Evolutionary conservation across 2,329 filamentous ascomycete genomes (phyloP), one percentile per base, ranked within the genome.

Genomic region (Elsinoe fawcettii): DNA sequence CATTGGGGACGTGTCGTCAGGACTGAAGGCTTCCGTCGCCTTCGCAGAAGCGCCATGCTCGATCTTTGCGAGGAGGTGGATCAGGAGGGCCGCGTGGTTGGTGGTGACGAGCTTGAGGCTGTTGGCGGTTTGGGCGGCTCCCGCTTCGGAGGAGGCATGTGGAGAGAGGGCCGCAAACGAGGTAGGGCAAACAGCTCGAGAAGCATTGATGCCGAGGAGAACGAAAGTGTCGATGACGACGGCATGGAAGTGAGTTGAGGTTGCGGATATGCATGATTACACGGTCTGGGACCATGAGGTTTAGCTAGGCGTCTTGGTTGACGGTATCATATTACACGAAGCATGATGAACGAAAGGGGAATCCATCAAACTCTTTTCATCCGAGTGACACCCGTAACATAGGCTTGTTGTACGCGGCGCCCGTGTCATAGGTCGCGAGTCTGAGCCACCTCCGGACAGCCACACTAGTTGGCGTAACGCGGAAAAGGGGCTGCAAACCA

Each of bases 1-100:
- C 89, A 97, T 70, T 99, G 93, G 90, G 93, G 93, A 55, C 85
- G 93, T 47, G 83, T 99, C 25, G 93, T 97, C 20, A 85, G 93
- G 16, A 96, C 91, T 0, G 80, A 86, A 32, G 91, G 88, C 0
- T 99, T 97, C 75, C 79, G 90, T 59, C 85, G 82, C 51, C 77
- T 99, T 34, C 89, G 86, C 57, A 85, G 88, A 56, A 77, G 81
- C 55, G 88, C 89, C 20, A 78, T 99, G 58, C 87, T 97, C 57
- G 92, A 96, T 67, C 80, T 99, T 8, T 95, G 89, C 56, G 90
- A 96, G 71, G 91, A 96, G 69, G 88, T 96, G 43, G 90, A 96
- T 70, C 87, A 85, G 65, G 93, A 97, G 67, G 90, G 91, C n/a
- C 81, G 92, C 23, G 86, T 99, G 5, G 80, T 97, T 5, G 87